phyloP scores from a whole-genome alignment of 768 basidiomycete species.

The Mrakia hoshinonis region DNA sequence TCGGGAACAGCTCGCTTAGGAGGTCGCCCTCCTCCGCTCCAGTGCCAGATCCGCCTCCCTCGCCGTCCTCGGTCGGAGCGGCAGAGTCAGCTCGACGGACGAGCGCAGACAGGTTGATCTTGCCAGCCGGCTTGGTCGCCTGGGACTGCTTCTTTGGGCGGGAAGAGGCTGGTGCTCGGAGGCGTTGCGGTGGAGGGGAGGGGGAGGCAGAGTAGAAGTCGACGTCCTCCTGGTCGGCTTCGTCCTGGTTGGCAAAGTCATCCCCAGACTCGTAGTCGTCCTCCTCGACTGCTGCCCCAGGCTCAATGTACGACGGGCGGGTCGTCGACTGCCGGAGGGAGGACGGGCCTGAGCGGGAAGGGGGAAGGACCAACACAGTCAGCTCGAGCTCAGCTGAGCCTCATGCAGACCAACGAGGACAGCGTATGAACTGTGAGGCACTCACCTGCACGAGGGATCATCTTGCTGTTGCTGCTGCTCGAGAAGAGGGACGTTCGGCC shows the following conservation, averaged over 20 bases:
- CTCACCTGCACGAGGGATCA: constrained; percentile 25
- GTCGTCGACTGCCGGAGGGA: constrained; percentile 26
- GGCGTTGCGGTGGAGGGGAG: constrained; percentile 22
- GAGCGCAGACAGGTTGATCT: constrained; percentile 79
- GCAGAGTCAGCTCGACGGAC: constrained; percentile 43
- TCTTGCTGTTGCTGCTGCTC: neutral
- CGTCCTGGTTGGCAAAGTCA: constrained; percentile 8
- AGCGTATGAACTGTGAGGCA: too few relatives aligned
- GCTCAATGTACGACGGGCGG: neutral
- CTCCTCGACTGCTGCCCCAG: neutral
- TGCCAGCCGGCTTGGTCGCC: constrained; percentile 43
- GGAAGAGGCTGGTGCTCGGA: neutral
- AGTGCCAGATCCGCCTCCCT: constrained; percentile 1
- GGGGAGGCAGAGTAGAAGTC: constrained; percentile 26
- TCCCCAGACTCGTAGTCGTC: constrained; percentile 21
- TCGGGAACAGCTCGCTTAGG: constrained; percentile 21
- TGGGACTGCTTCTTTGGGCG: neutral
- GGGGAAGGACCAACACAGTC: neutral
- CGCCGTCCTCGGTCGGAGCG: neutral
- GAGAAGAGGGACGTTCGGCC: neutral
- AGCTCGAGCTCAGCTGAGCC: neutral
- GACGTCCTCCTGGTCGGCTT: constrained; percentile 19
- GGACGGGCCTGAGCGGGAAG: constrained; percentile 13
- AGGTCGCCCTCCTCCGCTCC: constrained; percentile 16
- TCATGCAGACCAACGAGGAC: too few relatives aligned